Conservation (phyloP, 2,329 filamentous ascomycete species). For the Hortaea sp. region DNA sequence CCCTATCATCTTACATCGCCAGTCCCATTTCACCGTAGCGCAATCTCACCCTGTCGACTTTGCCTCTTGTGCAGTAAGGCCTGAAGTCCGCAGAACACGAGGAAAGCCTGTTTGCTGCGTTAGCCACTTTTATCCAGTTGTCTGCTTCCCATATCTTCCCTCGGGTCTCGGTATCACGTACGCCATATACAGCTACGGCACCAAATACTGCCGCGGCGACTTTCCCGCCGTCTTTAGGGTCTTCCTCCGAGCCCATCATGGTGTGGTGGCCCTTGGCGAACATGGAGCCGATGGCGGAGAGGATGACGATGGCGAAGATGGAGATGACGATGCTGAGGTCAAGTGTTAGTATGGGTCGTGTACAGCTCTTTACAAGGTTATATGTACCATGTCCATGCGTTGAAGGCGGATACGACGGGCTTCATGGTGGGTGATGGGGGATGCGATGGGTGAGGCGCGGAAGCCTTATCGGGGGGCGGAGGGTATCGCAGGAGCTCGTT, state of each 20-base stretch:
- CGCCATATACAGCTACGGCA: constrained; percentile 78
- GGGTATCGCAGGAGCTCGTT: not conserved
- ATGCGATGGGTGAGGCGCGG: not conserved
- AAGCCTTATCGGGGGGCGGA: not conserved
- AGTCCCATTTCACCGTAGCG: constrained; percentile 40
- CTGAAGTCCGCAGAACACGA: constrained; percentile 85
- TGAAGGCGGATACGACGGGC: constrained; percentile 81
- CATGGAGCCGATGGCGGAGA: constrained; percentile 57
- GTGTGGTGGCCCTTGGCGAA: constrained; percentile 70
- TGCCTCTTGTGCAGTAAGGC: constrained; percentile 77
- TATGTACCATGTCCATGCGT: constrained; percentile 72
- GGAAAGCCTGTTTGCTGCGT: constrained; percentile 56
- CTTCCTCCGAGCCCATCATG: constrained; percentile 64
- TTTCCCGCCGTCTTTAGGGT: constrained; percentile 54
- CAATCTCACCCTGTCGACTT: constrained; percentile 73
- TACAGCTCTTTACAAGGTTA: not conserved
- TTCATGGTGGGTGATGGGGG: constrained; percentile 58
- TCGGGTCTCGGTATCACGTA: constrained; percentile 42
- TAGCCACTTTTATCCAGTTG: not conserved
- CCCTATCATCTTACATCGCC: not conserved
- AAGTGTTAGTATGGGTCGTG: not conserved
- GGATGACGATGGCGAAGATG: constrained; percentile 54
- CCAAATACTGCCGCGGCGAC: constrained; percentile 80
- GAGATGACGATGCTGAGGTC: constrained; percentile 57
- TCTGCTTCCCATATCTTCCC: not conserved